phyloP scores from a whole-genome alignment of 2,329 filamentous ascomycete genomes.

The Saccharata proteae region DNA sequence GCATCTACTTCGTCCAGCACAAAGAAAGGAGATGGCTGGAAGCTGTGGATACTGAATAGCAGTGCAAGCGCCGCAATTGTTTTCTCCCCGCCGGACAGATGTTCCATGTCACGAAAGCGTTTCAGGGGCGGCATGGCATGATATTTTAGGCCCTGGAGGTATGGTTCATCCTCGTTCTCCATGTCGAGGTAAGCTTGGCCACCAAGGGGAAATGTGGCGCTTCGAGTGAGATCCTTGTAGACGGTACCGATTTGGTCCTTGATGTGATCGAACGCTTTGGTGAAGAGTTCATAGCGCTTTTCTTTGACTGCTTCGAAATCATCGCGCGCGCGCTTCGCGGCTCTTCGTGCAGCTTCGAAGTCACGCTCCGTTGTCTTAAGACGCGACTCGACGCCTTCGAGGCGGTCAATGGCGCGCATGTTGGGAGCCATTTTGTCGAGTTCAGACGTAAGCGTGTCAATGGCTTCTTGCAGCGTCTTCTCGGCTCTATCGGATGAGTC shows the following conservation, averaged over 20 bases:
- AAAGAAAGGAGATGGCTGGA: conserved; percentile 92
- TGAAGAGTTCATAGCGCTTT: conserved; percentile 80
- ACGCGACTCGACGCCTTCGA: conserved; percentile 73
- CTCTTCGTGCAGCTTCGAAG: conserved; percentile 70
- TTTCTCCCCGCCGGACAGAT: conserved; percentile 93
- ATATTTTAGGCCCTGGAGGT: conserved; percentile 92
- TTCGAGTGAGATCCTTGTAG: conserved; percentile 90
- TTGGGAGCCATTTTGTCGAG: conserved; percentile 94
- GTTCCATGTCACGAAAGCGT: conserved; percentile 98
- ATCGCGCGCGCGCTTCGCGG: conserved; percentile 64
- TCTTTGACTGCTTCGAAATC: conserved; percentile 73
- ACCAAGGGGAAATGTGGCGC: conserved; percentile 82
- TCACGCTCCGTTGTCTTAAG: conserved; percentile 78
- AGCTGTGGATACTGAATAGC: conserved; percentile 91
- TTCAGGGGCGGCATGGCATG: conserved; percentile 98
- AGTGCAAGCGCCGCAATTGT: conserved; percentile 97
- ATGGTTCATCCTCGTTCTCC: conserved; percentile 92
- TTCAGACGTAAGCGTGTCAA: conserved; percentile 60
- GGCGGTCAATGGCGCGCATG: conserved; percentile 85
- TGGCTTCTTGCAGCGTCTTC: conserved; percentile 63
- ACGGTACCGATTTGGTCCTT: conserved; percentile 87
- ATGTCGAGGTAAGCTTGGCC: conserved; percentile 82
- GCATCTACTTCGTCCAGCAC: conserved; percentile 97
- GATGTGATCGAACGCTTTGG: conserved; percentile 89
- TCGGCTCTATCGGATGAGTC: conserved; percentile 60